Conservation (phyloP, 2,329 filamentous ascomycete genomes). For the Phialophora verrucosa region DNA sequence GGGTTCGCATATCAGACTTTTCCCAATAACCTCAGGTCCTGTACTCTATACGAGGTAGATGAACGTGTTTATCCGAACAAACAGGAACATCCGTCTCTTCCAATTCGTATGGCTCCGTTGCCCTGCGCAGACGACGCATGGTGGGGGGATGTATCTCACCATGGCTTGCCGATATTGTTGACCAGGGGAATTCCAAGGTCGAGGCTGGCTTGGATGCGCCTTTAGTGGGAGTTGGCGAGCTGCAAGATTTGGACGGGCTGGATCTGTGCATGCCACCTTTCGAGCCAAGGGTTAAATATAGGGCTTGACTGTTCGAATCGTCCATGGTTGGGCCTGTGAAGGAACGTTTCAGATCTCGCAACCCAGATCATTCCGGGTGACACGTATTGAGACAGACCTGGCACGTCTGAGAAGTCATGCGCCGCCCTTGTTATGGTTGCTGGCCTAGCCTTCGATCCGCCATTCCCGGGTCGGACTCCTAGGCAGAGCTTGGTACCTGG, state of each 20-base stretch:
- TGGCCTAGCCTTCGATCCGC: slow-evolving; percentile 1
- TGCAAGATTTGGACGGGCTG: slow-evolving; percentile 3
- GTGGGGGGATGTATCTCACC: neutral
- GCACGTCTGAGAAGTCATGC: neutral
- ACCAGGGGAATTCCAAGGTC: neutral
- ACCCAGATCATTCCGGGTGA: slow-evolving; percentile 7
- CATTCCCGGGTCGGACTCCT: neutral
- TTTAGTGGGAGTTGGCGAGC: slow-evolving; percentile 1
- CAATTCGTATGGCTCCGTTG: neutral
- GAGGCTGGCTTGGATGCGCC: neutral
- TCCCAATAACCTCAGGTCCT: neutral
- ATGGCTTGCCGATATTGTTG: neutral
- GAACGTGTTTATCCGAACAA: neutral
- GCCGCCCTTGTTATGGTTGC: neutral
- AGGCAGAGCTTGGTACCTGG: slow-evolving; percentile 14
- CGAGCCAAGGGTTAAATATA: slow-evolving; percentile 17
- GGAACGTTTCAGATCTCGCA: slow-evolving; percentile 9
- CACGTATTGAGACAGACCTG: slow-evolving; percentile 6
- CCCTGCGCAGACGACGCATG: neutral
- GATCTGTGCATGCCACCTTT: slow-evolving; percentile 6
- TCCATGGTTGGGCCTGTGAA: neutral
- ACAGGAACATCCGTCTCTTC: neutral
- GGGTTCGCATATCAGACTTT: neutral
- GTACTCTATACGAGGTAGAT: neutral
- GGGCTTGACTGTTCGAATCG: neutral